Evolutionary conservation across 768 basidiomycete genomes (phyloP).

Genomic region (Boletus patriciae): DNA sequence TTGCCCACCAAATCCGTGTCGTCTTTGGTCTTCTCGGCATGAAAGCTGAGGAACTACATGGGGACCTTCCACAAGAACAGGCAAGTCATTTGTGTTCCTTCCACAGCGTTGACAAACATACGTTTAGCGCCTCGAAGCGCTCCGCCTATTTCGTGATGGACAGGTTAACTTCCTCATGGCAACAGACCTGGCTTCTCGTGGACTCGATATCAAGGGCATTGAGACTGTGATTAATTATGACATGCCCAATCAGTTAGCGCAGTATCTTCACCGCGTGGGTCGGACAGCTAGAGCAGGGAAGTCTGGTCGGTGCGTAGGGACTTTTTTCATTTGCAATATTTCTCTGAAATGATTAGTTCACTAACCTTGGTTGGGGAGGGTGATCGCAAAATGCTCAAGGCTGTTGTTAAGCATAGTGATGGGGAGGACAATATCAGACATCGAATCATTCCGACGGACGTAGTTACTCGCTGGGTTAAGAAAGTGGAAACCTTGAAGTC

Average conservation of each 20-base stretch:
- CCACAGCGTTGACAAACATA: conserved; percentile 2
- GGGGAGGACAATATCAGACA: conserved; percentile 83
- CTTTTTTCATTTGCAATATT: background rate
- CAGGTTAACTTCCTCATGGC: conserved; percentile 91
- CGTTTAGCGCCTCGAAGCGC: conserved; percentile 74
- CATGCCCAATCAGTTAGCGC: conserved; percentile 90
- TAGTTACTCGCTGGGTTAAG: conserved; percentile 65
- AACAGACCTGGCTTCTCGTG: conserved; percentile 92
- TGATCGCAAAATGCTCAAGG: conserved; percentile 95
- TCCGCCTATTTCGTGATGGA: conserved; percentile 86
- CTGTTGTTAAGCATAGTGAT: conserved; percentile 85
- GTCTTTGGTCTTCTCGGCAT: conserved; percentile 88
- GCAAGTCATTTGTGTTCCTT: conserved; percentile 39
- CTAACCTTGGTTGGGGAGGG: conserved; percentile 94
- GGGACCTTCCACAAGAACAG: conserved; percentile 95
- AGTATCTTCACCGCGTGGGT: conserved; percentile 96
- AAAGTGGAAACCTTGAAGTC: conserved; percentile 68
- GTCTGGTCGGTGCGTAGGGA: conserved; percentile 73
- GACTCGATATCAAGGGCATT: conserved; percentile 96
- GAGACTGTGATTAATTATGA: conserved; percentile 99
- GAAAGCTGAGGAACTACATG: conserved; percentile 91
- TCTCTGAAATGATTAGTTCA: conserved; percentile 52
- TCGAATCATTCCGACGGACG: conserved; percentile 79
- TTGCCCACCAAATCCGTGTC: conserved; percentile 96
- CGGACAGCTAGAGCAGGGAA: conserved; percentile 94